Base-by-base conservation (phyloP, 805 yeast species). In the Cyberlindnera misumaiensis region DNA sequence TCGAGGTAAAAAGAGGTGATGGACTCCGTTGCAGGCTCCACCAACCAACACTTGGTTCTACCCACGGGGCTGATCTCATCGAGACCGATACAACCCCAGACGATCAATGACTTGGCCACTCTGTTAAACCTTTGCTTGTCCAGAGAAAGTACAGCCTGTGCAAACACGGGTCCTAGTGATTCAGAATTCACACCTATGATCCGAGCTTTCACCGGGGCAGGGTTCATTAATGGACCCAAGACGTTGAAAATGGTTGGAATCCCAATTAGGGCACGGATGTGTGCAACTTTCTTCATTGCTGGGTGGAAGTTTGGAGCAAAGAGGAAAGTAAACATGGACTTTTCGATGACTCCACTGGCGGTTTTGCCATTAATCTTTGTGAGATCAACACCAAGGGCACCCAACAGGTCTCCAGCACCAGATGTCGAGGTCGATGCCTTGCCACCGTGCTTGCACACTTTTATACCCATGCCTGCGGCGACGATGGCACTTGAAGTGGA, bases 61-160 rank as follows among this genome's bases (percentile, higher is more conserved):
- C 97, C 97, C 24, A 81, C 75, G 3, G 97, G 96, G 2, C 96
- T 82, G 27, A 93, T 83, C 63, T 93, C 98, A 56, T 93, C 99
- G 24, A 93, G 66, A 0, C 96, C 96, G 35, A 84, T 76, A 38
- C 80, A 80, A 11, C 99, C 99, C 77, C 84, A 90, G 14, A 93
- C 99, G 15, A 93, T 83, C 76, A 89, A 75, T 1, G 95, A 84
- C 37, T 56, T 65, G 1, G 64, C 57, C 33, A 64, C 60, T 44
- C 67, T 65, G 8, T 67, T 65, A 17, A 16, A 30, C 16, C 65
- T 64, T 27, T 64, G 60, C 34, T 58, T 56, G 44, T 84, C 84
- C 42, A 93, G 65, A 39, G 69, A 63, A 8, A 77, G 66, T 1
- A 88, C 85, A 1, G 96, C 87, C 49, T 78, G 73, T 4, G 97